These are phyloP conservation scores for Pseudopithomyces chartarum DNA, from an alignment of 2,329 filamentous ascomycete genomes.

Conservation along the genomic window DNA sequence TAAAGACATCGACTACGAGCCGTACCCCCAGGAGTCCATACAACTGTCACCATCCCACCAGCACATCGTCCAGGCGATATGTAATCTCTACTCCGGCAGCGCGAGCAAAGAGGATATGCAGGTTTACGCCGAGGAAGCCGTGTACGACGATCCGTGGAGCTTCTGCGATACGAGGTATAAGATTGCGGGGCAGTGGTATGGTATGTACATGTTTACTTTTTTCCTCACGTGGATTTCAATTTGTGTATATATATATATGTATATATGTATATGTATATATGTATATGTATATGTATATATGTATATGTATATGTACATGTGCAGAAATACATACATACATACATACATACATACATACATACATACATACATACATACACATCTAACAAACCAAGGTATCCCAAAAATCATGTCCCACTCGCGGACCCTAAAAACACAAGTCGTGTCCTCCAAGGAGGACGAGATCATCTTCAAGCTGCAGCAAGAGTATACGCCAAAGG, in stretches of 20 bases:
- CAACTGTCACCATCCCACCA: conserved; percentile 32
- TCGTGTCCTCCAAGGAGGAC: conserved; percentile 45
- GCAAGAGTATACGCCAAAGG: conserved; percentile 53
- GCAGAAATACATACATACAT: neutral
- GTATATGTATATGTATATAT: no score
- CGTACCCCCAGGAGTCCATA: conserved; percentile 27
- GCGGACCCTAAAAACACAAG: conserved; percentile 49
- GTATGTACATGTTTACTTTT: conserved; percentile 19
- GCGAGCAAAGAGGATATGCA: conserved; percentile 55
- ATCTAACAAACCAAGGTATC: conserved; percentile 35
- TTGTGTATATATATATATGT: no score
- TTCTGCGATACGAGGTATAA: conserved; percentile 58
- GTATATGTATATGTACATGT: neutral
- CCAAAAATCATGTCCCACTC: conserved; percentile 49
- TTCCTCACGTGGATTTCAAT: no score
- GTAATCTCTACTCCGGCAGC: conserved; percentile 53
- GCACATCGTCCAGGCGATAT: conserved; percentile 50
- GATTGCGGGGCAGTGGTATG: conserved; percentile 59
- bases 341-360: neutral
- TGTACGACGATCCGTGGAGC: conserved; percentile 56
- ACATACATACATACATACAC: neutral
- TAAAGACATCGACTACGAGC: conserved; percentile 40
- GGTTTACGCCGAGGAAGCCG: conserved; percentile 52
- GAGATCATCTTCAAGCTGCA: conserved; percentile 55
- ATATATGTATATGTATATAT: no score